Percentiles rank a stretch among this genome's conserved stretches.
Conservation (phyloP, 192 early-diverging fungal genomes). For the Chytriomyces sp. region DNA sequence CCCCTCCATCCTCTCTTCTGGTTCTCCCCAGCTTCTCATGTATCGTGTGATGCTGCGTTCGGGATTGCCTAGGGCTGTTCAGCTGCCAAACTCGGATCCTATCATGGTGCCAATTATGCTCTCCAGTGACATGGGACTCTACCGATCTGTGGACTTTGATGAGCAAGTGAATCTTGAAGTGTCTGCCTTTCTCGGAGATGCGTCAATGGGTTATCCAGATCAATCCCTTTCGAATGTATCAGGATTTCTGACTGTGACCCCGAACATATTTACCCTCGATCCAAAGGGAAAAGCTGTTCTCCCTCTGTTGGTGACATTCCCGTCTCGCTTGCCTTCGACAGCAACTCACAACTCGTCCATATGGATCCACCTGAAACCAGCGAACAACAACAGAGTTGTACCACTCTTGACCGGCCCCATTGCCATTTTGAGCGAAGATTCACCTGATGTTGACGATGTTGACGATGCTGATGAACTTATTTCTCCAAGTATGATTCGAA, state of each 20-base stretch:
- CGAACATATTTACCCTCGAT: background rate
- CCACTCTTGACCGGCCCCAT: constrained; percentile 23
- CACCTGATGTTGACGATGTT: background rate
- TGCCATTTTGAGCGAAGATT: background rate
- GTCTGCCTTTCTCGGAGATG: background rate
- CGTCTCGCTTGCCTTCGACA: background rate
- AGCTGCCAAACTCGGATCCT: background rate
- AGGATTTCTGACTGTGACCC: background rate
- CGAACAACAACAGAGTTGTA: constrained; percentile 6
- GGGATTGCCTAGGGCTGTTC: background rate
- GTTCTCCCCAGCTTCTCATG: constrained; percentile 5
- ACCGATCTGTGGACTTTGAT: constrained; percentile 18
- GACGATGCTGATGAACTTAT: constrained; percentile 1
- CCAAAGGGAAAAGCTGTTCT: constrained; percentile 14
- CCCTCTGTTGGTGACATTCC: background rate
- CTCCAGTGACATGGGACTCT: constrained; percentile 30
- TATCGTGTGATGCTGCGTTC: constrained; percentile 19
- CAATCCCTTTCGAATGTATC: background rate
- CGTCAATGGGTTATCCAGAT: background rate
- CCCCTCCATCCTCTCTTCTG: background rate
- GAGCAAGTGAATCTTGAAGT: background rate
- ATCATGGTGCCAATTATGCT: constrained; percentile 7
- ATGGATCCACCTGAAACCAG: constrained; percentile 7
- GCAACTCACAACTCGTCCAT: background rate
- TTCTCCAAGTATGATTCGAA: constrained; percentile 3